Evolutionary conservation across 2,329 filamentous ascomycete genomes (phyloP).

Genomic region (Ramularia endophylla): DNA sequence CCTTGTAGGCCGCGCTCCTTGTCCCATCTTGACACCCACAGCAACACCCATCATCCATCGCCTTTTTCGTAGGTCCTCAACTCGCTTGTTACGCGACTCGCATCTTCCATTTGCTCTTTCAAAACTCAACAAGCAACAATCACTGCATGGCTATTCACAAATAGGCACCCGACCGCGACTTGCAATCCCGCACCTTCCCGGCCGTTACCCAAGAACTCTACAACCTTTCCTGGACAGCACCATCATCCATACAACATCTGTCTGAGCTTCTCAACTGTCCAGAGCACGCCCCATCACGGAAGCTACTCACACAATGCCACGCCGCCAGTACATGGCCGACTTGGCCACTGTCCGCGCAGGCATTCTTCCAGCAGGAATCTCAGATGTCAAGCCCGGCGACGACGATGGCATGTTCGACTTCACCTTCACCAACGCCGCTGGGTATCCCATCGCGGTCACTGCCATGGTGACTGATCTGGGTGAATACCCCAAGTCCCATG

Average conservation of each 20-base stretch:
- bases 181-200: too few species aligned
- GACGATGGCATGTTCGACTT: slow-evolving; percentile 70
- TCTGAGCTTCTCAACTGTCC: not conserved
- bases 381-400: slow-evolving; percentile 53
- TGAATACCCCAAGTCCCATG: slow-evolving; percentile 54
- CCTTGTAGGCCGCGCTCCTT: too few species aligned
- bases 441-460: slow-evolving; percentile 31
- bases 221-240: too few species aligned
- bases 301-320: slow-evolving; percentile 64
- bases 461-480: slow-evolving; percentile 46
- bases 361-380: slow-evolving; percentile 44
- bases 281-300: slow-evolving; percentile 4
- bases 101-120: too few species aligned
- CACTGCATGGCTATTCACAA: too few species aligned
- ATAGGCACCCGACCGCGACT: too few species aligned
- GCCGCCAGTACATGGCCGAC: slow-evolving; percentile 60
- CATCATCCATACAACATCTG: too few species aligned
- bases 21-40: too few species aligned
- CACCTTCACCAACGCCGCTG: slow-evolving; percentile 37
- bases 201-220: too few species aligned
- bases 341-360: slow-evolving; percentile 37
- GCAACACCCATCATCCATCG: slow-evolving; percentile 2
- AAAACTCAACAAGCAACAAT: too few species aligned
- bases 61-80: too few species aligned
- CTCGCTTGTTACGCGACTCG: too few species aligned